Conservation (phyloP, 2,329 filamentous ascomycete species). For the Pseudogymnoascus sp. region DNA sequence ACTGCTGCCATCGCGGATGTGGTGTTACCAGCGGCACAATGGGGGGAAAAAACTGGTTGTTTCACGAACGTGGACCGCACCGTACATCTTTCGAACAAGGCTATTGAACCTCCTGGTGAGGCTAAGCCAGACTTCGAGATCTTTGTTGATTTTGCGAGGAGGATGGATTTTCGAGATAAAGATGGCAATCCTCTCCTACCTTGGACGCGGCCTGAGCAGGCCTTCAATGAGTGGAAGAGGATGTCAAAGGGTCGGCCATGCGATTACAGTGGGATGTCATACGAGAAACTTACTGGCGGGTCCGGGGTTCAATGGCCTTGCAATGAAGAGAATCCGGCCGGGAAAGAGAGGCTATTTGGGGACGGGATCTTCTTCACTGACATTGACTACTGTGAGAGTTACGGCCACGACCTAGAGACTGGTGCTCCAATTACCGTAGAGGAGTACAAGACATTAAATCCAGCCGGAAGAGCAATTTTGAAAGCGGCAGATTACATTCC, state of each 20-base stretch:
- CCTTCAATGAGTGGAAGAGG: conserved; percentile 31
- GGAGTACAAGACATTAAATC: conserved; percentile 27
- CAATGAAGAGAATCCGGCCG: conserved; percentile 26
- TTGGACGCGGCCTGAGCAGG: conserved; percentile 26
- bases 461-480: conserved; percentile 29
- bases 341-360: conserved; percentile 29
- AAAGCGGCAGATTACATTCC: conserved; percentile 28
- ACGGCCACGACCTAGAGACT: conserved; percentile 31
- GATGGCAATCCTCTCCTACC: conserved; percentile 27
- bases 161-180: conserved; percentile 31
- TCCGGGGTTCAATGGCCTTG: conserved; percentile 33
- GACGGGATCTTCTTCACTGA: conserved; percentile 30
- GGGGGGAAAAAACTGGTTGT: conserved; percentile 32
- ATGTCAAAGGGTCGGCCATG: conserved; percentile 29
- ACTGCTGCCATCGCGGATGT: conserved; percentile 31
- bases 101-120: conserved; percentile 31
- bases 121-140: conserved; percentile 30
- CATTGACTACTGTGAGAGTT: conserved; percentile 30
- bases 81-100: conserved; percentile 31
- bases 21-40: conserved; percentile 30
- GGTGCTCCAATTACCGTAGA: conserved; percentile 26
- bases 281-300: conserved; percentile 29
- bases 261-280: conserved; percentile 29
- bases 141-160: conserved; percentile 27
- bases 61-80: conserved; percentile 33